phyloP scores from a whole-genome alignment of 1,139 yeast genomes.

The Pichiaceae sp. region DNA sequence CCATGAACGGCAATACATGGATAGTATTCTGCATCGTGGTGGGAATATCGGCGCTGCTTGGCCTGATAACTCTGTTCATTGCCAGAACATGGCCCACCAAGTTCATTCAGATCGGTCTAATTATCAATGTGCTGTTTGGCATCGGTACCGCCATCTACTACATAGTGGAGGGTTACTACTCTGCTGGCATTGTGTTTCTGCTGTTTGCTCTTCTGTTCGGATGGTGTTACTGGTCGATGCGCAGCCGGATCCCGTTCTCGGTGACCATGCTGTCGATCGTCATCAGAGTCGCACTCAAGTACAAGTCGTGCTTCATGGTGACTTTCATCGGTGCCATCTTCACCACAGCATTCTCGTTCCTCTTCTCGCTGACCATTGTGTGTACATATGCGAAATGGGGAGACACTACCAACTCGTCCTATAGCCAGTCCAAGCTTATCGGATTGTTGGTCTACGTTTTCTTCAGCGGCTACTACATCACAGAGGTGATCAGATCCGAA shows the following conservation, averaged over 20 bases:
- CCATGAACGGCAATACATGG: constrained; percentile 66
- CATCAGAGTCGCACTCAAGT: constrained; percentile 66
- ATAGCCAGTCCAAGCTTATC: constrained; percentile 59
- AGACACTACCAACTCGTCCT: constrained; percentile 18
- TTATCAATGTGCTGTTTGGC: constrained; percentile 60
- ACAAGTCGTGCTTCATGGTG: constrained; percentile 62
- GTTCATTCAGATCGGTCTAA: constrained; percentile 65
- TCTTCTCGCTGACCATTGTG: constrained; percentile 30
- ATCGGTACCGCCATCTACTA: constrained; percentile 72
- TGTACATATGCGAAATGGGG: constrained; percentile 52
- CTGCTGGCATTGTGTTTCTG: constrained; percentile 72
- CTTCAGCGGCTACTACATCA: constrained; percentile 78
- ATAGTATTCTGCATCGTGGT: constrained; percentile 62
- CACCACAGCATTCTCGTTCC: constrained; percentile 23
- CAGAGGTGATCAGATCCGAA: constrained; percentile 79
- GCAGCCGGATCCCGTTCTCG: constrained; percentile 47
- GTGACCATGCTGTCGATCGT: constrained; percentile 65
- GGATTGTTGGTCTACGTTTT: constrained; percentile 65
- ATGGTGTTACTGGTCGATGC: constrained; percentile 65
- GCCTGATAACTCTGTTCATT: constrained; percentile 45
- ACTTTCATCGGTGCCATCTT: constrained; percentile 60
- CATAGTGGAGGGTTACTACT: constrained; percentile 54
- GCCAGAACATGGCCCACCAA: constrained; percentile 59
- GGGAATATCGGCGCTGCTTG: constrained; percentile 50
- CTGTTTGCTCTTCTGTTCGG: constrained; percentile 58